phyloP scores from a whole-genome alignment of 2,329 filamentous ascomycete species.

The Fusarium dlaminii region DNA sequence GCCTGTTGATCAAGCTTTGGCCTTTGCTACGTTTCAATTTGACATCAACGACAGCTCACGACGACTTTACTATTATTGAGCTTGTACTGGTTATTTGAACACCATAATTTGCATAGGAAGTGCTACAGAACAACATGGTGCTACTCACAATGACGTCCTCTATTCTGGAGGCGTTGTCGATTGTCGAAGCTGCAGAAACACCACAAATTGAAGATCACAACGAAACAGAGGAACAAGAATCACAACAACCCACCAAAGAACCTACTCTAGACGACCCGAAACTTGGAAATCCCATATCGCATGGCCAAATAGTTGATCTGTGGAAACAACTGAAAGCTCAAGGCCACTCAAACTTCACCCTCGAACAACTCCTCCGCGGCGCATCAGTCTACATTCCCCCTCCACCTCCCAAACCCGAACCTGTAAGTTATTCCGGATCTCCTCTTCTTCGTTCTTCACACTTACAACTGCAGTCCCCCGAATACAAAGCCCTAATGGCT shows the following conservation, averaged over 20 bases:
- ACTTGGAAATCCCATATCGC: constrained; percentile 75
- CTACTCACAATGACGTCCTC: constrained; percentile 78
- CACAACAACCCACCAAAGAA: constrained; percentile 52
- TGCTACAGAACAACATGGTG: constrained; percentile 65
- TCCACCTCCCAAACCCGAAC: constrained; percentile 80
- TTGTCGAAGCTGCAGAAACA: constrained; percentile 36
- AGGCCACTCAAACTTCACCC: constrained; percentile 52
- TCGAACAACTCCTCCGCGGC: constrained; percentile 78
- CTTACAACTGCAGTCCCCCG: constrained; percentile 66
- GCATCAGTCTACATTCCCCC: constrained; percentile 80
- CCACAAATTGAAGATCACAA: constrained; percentile 11
- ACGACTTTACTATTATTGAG: background rate
- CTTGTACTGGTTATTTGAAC: no score
- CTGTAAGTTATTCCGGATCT: constrained; percentile 62
- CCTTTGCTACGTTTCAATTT: background rate
- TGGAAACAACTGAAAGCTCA: constrained; percentile 61
- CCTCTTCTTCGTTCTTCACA: background rate
- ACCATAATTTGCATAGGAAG: rapidly evolving
- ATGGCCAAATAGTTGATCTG: constrained; percentile 72
- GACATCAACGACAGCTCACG: background rate
- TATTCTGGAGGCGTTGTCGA: constrained; percentile 70
- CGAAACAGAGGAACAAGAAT: constrained; percentile 28
- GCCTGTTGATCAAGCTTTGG: constrained; percentile 3
- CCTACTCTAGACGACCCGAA: constrained; percentile 60
- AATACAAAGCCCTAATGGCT: constrained; percentile 90